Conservation (phyloP, 1,284 basidiomycete genomes). For the Sutorius eximius region DNA sequence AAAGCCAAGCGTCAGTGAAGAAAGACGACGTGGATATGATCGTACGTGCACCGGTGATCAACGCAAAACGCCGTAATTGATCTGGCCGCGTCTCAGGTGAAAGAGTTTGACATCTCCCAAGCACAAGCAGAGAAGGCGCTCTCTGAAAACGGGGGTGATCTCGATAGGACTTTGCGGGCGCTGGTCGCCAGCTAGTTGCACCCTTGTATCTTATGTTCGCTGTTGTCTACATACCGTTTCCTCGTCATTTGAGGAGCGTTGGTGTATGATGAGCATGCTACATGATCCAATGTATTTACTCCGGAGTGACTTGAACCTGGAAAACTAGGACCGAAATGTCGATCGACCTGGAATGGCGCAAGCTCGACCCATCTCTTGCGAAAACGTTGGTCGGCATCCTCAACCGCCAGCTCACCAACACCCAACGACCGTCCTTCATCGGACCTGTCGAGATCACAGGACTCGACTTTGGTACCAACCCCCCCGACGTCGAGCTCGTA, state of each 20-base stretch:
- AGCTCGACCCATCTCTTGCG: constrained; percentile 72
- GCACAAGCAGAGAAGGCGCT: constrained; percentile 48
- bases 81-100: constrained; percentile 36
- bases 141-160: constrained; percentile 32
- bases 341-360: constrained; percentile 78
- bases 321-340: constrained; percentile 46
- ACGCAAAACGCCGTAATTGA: neutral
- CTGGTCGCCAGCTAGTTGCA: constrained; percentile 24
- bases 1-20: constrained; percentile 35
- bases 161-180: constrained; percentile 27
- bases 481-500: constrained; percentile 87
- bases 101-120: constrained; percentile 48
- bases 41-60: constrained; percentile 33
- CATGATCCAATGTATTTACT: neutral
- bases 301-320: neutral
- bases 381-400: constrained; percentile 73
- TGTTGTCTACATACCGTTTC: no score
- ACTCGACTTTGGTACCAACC: constrained; percentile 82
- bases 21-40: constrained; percentile 51
- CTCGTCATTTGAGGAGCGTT: no score
- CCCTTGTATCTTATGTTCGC: neutral
- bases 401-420: constrained; percentile 73
- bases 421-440: constrained; percentile 85
- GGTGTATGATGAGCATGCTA: neutral
- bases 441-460: constrained; percentile 86